Evolutionary conservation across 345 rosid genomes (phyloP).

Genomic region (Arabidopsis suecica): DNA sequence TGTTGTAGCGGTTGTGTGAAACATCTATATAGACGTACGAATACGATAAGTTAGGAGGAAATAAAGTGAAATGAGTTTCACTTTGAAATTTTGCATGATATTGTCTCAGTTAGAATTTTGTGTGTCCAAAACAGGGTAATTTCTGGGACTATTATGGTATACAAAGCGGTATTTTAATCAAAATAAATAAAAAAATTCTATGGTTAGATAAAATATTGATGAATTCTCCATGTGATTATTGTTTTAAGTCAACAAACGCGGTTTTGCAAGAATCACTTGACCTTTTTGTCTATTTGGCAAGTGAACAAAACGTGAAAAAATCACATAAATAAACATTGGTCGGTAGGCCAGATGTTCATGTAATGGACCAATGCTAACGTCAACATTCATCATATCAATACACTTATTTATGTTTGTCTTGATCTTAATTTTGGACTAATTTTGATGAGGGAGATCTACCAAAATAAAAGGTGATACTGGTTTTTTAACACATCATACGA

Average conservation of each 20-base stretch:
- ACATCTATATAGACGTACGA: conserved; percentile 1
- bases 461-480: no score
- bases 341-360: background rate
- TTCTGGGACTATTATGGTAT: conserved; percentile 13
- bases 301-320: conserved; percentile 19
- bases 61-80: conserved; percentile 29
- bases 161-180: background rate
- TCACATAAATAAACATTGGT: background rate
- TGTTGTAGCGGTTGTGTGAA: conserved; percentile 39
- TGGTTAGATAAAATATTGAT: background rate
- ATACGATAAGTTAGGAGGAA: conserved; percentile 7
- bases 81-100: conserved; percentile 23
- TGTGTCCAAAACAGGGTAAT: conserved; percentile 15
- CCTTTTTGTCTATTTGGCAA: background rate
- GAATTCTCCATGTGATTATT: background rate
- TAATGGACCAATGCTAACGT: background rate
- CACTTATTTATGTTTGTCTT: background rate
- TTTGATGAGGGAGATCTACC: background rate
- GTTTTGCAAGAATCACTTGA: background rate
- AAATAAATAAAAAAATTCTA: background rate
- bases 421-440: background rate
- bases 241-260: conserved; percentile 27
- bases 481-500: no score
- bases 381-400: background rate
- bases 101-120: conserved; percentile 21